Evolutionary conservation across 2,329 filamentous ascomycete genomes (phyloP).

Genomic region (Xenosphaeropsis pyriputrescens): DNA sequence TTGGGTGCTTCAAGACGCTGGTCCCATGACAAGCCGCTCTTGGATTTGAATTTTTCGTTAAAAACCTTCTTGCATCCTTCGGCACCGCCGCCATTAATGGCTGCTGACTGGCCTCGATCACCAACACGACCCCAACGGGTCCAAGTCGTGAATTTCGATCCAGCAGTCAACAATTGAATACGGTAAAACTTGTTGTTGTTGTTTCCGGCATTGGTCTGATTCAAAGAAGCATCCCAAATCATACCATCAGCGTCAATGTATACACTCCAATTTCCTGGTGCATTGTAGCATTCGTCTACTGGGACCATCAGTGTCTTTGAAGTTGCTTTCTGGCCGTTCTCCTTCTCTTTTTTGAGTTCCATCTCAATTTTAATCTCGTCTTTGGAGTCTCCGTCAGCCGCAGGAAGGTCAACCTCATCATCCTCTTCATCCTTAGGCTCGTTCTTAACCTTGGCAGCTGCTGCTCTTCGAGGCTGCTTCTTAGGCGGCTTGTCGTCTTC

Average conservation of each 20-base stretch:
- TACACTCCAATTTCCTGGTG: conserved; percentile 24
- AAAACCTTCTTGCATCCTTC: conserved; percentile 32
- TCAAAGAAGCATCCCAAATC: conserved; percentile 68
- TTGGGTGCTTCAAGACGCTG: conserved; percentile 39
- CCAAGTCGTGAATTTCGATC: conserved; percentile 43
- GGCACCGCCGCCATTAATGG: conserved; percentile 27
- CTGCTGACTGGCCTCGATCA: conserved; percentile 33
- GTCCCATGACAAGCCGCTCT: conserved; percentile 41
- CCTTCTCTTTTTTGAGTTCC: too few species aligned
- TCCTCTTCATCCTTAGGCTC: too few species aligned
- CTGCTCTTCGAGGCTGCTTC: too few species aligned
- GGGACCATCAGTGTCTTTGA: too few species aligned
- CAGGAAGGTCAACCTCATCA: too few species aligned
- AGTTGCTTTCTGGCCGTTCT: too few species aligned
- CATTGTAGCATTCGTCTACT: too few species aligned
- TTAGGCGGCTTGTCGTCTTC: too few species aligned
- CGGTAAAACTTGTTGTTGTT: conserved; percentile 82
- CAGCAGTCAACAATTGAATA: conserved; percentile 38
- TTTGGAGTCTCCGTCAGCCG: too few species aligned
- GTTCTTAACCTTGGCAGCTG: too few species aligned
- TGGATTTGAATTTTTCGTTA: conserved; percentile 46
- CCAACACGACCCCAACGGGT: conserved; percentile 72
- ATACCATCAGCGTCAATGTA: conserved; percentile 50
- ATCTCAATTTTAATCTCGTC: too few species aligned
- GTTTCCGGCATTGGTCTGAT: conserved; percentile 54